Percentiles rank a stretch among this genome's conserved stretches.
phyloP scores from a whole-genome alignment of 305 asterid species.

The Fraxinus greggii region DNA sequence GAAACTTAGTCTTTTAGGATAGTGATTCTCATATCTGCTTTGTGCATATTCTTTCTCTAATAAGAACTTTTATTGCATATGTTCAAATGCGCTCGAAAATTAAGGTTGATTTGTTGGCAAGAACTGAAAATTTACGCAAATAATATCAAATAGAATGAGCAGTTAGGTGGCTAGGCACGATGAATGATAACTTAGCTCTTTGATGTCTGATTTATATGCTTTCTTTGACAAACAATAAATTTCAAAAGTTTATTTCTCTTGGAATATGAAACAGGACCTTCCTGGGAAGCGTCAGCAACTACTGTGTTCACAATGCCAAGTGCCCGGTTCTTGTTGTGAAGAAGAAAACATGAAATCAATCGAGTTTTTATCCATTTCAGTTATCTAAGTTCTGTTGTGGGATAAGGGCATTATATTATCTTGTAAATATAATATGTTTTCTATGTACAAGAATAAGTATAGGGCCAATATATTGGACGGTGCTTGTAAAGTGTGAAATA shows the following conservation, averaged over 20 bases:
- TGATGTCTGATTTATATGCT: background rate
- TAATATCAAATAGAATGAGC: background rate
- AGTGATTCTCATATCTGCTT: background rate
- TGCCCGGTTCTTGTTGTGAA: constrained; percentile 60
- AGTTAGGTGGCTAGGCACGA: background rate
- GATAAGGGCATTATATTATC: constrained; percentile 44
- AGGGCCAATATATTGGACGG: background rate
- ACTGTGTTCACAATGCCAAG: constrained; percentile 55
- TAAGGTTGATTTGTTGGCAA: background rate
- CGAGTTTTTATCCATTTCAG: background rate
- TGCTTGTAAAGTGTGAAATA: background rate
- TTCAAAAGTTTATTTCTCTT: background rate
- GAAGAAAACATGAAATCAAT: constrained; percentile 21
- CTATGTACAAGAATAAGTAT: background rate
- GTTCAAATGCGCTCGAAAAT: background rate
- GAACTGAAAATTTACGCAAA: background rate
- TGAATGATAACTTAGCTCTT: background rate
- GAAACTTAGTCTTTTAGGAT: background rate
- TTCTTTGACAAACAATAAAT: background rate
- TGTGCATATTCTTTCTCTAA: background rate
- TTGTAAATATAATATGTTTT: constrained; percentile 2
- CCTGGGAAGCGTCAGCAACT: constrained; percentile 67
- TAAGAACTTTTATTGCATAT: background rate
- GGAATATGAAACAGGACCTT: constrained; percentile 39
- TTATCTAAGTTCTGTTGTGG: background rate